Base-by-base conservation (phyloP, 2,329 filamentous ascomycete genomes). In the Cladosporium sp. region DNA sequence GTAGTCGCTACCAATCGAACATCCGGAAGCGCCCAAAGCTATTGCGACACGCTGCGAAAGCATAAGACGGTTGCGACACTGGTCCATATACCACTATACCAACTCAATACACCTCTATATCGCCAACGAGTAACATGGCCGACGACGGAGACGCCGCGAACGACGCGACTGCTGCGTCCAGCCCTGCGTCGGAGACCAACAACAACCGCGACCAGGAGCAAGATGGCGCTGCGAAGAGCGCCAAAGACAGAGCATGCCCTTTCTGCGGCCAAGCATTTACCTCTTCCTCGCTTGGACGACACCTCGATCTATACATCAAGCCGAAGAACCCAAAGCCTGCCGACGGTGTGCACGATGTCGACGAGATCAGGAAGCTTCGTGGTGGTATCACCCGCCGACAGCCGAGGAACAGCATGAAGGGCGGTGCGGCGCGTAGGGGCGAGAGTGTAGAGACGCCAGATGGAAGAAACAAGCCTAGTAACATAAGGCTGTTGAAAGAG, bases 251-350 rank as follows among this genome's bases (percentile, higher is more conserved):
- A 76, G 89, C 84, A 70, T 97, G 94, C 77, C 91, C 90, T 41
- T 98, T 92, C 81, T 98, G 94, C 78, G 85, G 88, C 57, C 92
- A 97, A 78, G 85, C 90, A 7, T 98, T 97, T 76, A 97, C 94
- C 18, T 97, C 93, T 1, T 97, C 93, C 18, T 96, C 92, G 2
- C 87, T 98, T 63, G 94, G 94, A 59, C 90, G 94, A 55, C 94
- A 98, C 79, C 88, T 97, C 71, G 94, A 98, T 77, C 87, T 97
- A 47, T 97, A 96, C 78, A 93, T 97, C 74, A 93, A 93, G 75
- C 90, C 93, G 67, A 96, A 93, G 81, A 97, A 97, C 77, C 92
- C 94, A 1, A 95, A 93, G 78, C 85, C 89, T 1, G 82, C 90
- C 7, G 94, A 98, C 79, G 93, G 93, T 59, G 81, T 97, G 55